Percentiles rank a stretch among this genome's conserved stretches.
Evolutionary conservation across 305 asterid species (phyloP).

Genomic region (Caryopteris hybrid): DNA sequence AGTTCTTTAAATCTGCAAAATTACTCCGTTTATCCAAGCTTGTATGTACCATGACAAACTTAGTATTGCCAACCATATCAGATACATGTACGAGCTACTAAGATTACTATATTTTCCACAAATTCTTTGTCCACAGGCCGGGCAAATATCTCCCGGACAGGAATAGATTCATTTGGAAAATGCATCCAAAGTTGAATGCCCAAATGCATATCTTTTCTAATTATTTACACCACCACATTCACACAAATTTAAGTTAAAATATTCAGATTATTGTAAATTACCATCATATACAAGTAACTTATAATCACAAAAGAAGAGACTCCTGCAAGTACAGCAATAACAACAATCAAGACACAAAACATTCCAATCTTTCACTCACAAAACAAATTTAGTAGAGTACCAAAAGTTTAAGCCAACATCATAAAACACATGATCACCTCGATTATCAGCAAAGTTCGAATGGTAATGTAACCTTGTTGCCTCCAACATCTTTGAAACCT

Average conservation of each 20-base stretch:
- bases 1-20: not conserved
- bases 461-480: slow-evolving; percentile 93
- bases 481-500: slow-evolving; percentile 93
- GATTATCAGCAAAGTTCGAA: slow-evolving; percentile 90
- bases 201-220: no score
- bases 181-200: not conserved
- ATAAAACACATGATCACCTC: slow-evolving; percentile 45
- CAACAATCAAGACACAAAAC: not conserved
- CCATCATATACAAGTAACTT: not conserved
- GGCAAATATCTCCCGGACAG: not conserved
- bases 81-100: not conserved
- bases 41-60: not conserved
- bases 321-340: not conserved
- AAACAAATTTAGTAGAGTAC: not conserved
- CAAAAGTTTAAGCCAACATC: not conserved
- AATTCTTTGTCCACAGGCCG: not conserved
- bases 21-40: not conserved
- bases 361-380: not conserved
- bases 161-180: not conserved
- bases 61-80: not conserved
- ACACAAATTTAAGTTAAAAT: not conserved
- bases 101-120: not conserved
- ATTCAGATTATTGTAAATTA: no score
- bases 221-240: no score
- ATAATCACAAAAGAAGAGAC: not conserved